Conservation (phyloP, 1,284 basidiomycete species). For the Exobasidium cylindrosporum region DNA sequence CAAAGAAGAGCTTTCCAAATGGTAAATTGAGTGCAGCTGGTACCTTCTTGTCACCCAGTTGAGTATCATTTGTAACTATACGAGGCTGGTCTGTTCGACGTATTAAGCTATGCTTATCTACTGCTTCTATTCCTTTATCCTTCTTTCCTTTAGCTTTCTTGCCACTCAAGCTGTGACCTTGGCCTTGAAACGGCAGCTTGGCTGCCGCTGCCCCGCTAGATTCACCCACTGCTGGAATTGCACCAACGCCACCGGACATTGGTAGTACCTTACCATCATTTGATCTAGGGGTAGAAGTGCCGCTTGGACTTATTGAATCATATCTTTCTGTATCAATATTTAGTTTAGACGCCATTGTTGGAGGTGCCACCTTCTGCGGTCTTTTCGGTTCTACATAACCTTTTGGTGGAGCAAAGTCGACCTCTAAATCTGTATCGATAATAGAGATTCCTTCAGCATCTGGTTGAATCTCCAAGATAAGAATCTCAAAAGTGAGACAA, state of each 20-base stretch:
- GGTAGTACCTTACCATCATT: constrained; percentile 9
- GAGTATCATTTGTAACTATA: constrained; percentile 77
- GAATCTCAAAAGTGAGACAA: constrained; percentile 85
- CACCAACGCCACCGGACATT: not conserved
- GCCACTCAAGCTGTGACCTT: constrained; percentile 50
- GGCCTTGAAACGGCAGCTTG: constrained; percentile 33
- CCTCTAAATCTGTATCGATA: constrained; percentile 91
- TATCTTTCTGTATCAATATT: constrained; percentile 69
- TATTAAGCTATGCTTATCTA: constrained; percentile 47
- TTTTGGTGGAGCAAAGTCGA: constrained; percentile 64
- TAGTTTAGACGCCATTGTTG: constrained; percentile 95
- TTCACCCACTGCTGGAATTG: constrained; percentile 17
- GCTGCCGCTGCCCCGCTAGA: constrained; percentile 20
- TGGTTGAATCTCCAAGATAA: constrained; percentile 90
- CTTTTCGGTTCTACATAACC: constrained; percentile 83
- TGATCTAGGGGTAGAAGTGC: constrained; percentile 50
- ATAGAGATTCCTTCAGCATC: constrained; percentile 75
- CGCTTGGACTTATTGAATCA: constrained; percentile 51
- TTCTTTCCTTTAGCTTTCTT: constrained; percentile 52
- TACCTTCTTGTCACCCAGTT: constrained; percentile 71
- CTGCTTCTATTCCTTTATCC: constrained; percentile 48
- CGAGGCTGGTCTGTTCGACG: constrained; percentile 63
- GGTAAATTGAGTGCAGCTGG: constrained; percentile 87
- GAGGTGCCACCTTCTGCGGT: constrained; percentile 69
- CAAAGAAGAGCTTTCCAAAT: constrained; percentile 63